Conservation (phyloP, 768 basidiomycete species). For the Coprinopsis sp. region DNA sequence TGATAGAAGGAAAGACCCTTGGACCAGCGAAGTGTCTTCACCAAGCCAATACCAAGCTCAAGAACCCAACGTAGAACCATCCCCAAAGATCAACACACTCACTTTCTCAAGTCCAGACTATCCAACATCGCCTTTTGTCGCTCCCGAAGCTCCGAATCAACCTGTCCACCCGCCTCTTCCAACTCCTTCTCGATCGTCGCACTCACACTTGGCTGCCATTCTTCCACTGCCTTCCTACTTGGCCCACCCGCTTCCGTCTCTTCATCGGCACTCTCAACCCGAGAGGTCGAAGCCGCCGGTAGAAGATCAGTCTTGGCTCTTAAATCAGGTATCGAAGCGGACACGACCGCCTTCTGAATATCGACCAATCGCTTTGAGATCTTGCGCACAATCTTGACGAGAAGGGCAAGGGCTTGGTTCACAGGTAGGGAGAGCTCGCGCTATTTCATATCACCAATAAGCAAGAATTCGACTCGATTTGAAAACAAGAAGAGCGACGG, state of each 20-base stretch:
- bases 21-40: too few species aligned
- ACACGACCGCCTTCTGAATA: constrained; percentile 75
- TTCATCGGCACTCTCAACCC: constrained; percentile 10
- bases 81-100: constrained; percentile 31
- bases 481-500: constrained; percentile 17
- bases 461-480: not conserved
- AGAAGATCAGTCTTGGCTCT: too few species aligned
- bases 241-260: not conserved
- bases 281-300: constrained; percentile 17
- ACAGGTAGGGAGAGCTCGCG: constrained; percentile 79
- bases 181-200: constrained; percentile 60
- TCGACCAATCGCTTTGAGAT: constrained; percentile 70
- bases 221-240: constrained; percentile 13
- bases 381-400: constrained; percentile 87
- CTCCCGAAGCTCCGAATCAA: constrained; percentile 59
- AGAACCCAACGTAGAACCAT: constrained; percentile 11
- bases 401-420: constrained; percentile 83
- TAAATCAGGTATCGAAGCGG: constrained; percentile 26
- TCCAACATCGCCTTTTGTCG: constrained; percentile 87
- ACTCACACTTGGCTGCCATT: constrained; percentile 40
- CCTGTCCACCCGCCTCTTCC: constrained; percentile 73
- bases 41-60: too few species aligned
- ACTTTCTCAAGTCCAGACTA: constrained; percentile 85
- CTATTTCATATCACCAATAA: constrained; percentile 31
- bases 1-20: too few species aligned